Base-by-base conservation (phyloP, 495 filamentous ascomycete genomes). In the Neurospora terricola region DNA sequence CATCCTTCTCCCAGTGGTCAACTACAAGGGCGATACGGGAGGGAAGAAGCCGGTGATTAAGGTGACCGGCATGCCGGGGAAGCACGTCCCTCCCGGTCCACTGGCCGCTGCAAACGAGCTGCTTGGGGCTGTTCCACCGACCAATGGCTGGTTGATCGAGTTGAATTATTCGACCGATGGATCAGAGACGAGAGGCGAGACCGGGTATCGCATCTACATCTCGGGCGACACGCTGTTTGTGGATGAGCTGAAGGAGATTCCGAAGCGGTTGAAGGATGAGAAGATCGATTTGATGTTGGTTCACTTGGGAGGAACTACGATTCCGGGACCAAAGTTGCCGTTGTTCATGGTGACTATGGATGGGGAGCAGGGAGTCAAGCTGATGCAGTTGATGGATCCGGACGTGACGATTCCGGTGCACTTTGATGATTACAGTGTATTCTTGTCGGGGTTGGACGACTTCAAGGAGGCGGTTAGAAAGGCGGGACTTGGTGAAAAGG, bases 261-360 rank as follows among this genome's bases (percentile, higher is more conserved):
- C 87, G 0, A 54, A 74, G 72, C 75, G 81, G 71, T 76, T 84
- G 21, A 62, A 70, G 12, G 77, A 80, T n/a, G 77, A 85, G 27
- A 81, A 87, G 72, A 87, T 92, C 68, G 88, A 93, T 77, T 81
- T 93, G 38, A 91, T 93, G 87, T 82, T 94, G 21, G 83, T 89
- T 14, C 91, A 91, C 74, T 81, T 91, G 5, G 89, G 90, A 12
- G 90, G 89, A 0, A 92, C 90, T 3, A 91, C 87, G 34, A 87
- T 93, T 9, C 91, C 90, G 0, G 82, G 85, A 3, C 87, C 89
- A 0, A 75, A 80, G 0, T 54, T 88, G 75, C 87, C 88, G 37
- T 77, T 91, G 71, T 70, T 92, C 10, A 91, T 91, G 89, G 86
- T 91, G n/a, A 91, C 88, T 0, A 93, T 92, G 91, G 90, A 92